phyloP scores from a whole-genome alignment of 768 basidiomycete genomes.

The Cystobasidium ongulense region DNA sequence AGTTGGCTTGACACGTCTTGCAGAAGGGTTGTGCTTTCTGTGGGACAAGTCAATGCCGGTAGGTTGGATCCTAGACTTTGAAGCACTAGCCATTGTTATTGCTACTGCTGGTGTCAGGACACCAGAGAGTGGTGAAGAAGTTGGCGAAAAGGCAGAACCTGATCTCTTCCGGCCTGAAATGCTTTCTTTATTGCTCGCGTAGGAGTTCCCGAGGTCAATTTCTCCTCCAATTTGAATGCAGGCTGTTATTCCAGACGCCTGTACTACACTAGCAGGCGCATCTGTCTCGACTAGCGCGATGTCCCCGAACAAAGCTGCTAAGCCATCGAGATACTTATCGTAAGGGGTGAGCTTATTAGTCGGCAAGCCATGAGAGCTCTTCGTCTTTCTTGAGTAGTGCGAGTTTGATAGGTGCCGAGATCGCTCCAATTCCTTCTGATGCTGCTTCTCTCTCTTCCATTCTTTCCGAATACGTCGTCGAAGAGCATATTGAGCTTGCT shows the following conservation, averaged over 20 bases:
- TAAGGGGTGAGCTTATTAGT: neutral
- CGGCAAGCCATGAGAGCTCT: neutral
- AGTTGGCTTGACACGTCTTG: neutral
- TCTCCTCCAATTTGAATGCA: too few relatives aligned
- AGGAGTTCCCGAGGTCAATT: too few relatives aligned
- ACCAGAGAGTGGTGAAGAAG: neutral
- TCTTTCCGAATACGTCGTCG: neutral
- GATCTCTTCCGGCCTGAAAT: neutral
- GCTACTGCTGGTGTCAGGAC: too few relatives aligned
- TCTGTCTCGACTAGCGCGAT: neutral
- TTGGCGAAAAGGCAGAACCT: neutral
- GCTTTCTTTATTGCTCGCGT: too few relatives aligned
- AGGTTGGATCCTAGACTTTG: neutral
- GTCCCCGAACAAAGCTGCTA: neutral
- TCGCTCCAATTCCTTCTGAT: neutral
- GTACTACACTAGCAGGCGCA: neutral
- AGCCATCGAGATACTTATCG: neutral
- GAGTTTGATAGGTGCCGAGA: neutral
- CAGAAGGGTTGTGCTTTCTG: neutral
- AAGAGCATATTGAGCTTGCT: neutral
- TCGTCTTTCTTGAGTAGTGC: neutral
- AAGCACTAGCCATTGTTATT: too few relatives aligned
- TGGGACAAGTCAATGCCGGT: neutral
- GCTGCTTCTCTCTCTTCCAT: constrained; percentile 10
- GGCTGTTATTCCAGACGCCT: neutral